These are phyloP conservation scores for Fagopyrum tataricum DNA, from an alignment of 148 eudicot species.

Conservation along the genomic window DNA sequence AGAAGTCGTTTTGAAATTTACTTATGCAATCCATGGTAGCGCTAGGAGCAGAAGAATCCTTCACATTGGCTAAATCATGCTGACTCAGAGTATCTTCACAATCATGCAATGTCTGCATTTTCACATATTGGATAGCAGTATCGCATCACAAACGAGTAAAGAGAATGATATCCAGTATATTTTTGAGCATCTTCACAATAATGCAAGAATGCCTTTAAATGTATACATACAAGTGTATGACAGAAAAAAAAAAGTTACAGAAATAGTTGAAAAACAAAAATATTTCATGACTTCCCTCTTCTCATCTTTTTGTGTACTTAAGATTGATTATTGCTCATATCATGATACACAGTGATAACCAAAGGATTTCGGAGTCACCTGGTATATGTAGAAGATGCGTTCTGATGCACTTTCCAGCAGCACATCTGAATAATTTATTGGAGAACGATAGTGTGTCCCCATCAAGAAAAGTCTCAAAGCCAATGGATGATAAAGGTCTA, in stretches of 20 bases:
- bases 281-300: background rate
- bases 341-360: background rate
- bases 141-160: background rate
- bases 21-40: slow-evolving; percentile 44
- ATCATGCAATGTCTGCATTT: slow-evolving; percentile 63
- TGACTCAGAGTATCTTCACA: slow-evolving; percentile 45
- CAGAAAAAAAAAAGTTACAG: background rate
- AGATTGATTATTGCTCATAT: background rate
- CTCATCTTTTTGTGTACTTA: background rate
- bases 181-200: background rate
- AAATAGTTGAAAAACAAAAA: background rate
- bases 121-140: background rate
- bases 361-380: slow-evolving; percentile 38
- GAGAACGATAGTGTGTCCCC: slow-evolving; percentile 90
- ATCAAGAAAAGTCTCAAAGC: slow-evolving; percentile 85
- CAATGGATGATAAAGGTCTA: slow-evolving; percentile 82
- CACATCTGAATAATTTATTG: slow-evolving; percentile 79
- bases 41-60: slow-evolving; percentile 39
- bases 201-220: background rate
- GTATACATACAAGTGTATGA: background rate
- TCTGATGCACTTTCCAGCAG: slow-evolving; percentile 85
- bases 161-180: background rate
- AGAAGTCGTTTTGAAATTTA: slow-evolving; percentile 52
- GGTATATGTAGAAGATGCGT: slow-evolving; percentile 79
- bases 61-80: slow-evolving; percentile 33